Conservation (phyloP, 1,139 yeast genomes). For the Dujonia santamariae region DNA sequence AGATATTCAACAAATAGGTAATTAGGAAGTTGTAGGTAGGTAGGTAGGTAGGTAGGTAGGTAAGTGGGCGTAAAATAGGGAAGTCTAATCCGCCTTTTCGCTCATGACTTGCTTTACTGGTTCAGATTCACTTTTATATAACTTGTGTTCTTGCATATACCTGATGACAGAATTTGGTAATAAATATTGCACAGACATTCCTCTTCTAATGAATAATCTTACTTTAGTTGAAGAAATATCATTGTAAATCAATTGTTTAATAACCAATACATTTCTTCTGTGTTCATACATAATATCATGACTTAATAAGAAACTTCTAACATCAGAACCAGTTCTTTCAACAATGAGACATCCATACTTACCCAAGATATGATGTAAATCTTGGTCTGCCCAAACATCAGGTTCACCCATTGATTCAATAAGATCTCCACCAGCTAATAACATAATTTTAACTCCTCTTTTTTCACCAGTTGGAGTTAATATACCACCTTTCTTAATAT, state of each 20-base stretch:
- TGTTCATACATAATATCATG: slow-evolving; percentile 98
- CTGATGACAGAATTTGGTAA: slow-evolving; percentile 93
- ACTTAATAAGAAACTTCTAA: slow-evolving; percentile 80
- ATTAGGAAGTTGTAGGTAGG: no score
- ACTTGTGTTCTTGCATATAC: slow-evolving; percentile 87
- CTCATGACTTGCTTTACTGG: slow-evolving; percentile 90
- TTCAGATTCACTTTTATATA: slow-evolving; percentile 81
- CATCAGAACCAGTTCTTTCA: slow-evolving; percentile 96
- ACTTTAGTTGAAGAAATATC: slow-evolving; percentile 96
- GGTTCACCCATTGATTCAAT: slow-evolving; percentile 99
- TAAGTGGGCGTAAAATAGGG: no score
- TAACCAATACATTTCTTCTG: slow-evolving; percentile 86
- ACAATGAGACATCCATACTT: slow-evolving; percentile 94
- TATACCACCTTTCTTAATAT: slow-evolving; percentile 87
- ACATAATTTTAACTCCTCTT: slow-evolving; percentile 90
- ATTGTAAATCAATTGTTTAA: slow-evolving; percentile 92
- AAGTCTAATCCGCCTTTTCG: slow-evolving; percentile 46
- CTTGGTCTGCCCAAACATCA: slow-evolving; percentile 97
- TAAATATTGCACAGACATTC: slow-evolving; percentile 94
- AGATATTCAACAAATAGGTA: no score
- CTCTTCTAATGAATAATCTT: slow-evolving; percentile 83
- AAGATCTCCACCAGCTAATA: slow-evolving; percentile 95
- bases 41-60: no score
- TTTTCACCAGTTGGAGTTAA: slow-evolving; percentile 66
- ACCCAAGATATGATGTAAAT: slow-evolving; percentile 91